These are phyloP conservation scores for Pichia heedii DNA, from an alignment of 805 yeast genomes.

Conservation along the genomic window DNA sequence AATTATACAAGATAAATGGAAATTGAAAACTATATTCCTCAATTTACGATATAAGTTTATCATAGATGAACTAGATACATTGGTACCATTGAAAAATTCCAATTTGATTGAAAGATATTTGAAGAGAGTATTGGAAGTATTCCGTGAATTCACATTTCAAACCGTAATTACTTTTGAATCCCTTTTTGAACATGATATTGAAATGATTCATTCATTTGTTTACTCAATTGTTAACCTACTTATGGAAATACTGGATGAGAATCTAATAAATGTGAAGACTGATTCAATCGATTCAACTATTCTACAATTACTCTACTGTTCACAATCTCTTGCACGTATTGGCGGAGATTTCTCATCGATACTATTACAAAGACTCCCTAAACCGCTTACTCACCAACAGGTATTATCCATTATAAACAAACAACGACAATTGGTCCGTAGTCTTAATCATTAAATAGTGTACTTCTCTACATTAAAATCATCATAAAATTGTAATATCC, in stretches of 20 bases:
- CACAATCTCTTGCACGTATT: constrained; percentile 70
- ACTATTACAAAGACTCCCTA: constrained; percentile 25
- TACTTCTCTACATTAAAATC: too few relatives aligned
- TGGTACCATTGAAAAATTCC: constrained; percentile 46
- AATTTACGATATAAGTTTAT: constrained; percentile 65
- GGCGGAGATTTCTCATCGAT: constrained; percentile 46
- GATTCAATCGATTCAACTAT: constrained; percentile 23
- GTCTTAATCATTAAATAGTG: neutral
- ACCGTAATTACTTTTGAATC: constrained; percentile 60
- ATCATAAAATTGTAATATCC: too few relatives aligned
- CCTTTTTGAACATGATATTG: constrained; percentile 36
- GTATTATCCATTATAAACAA: constrained; percentile 18
- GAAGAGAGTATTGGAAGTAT: constrained; percentile 72
- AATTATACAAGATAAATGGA: constrained; percentile 13
- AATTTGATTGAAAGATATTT: constrained; percentile 51
- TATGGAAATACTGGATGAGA: neutral
- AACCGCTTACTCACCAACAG: constrained; percentile 20
- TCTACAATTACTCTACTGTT: constrained; percentile 78
- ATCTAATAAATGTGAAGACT: neutral
- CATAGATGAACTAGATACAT: constrained; percentile 46
- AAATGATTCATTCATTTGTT: constrained; percentile 31
- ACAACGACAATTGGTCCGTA: constrained; percentile 33
- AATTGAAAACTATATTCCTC: constrained; percentile 49
- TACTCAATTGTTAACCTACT: constrained; percentile 21
- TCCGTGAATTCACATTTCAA: constrained; percentile 74